These are phyloP conservation scores for Rhizophora apiculata DNA, from an alignment of 345 rosid genomes.

Conservation along the genomic window DNA sequence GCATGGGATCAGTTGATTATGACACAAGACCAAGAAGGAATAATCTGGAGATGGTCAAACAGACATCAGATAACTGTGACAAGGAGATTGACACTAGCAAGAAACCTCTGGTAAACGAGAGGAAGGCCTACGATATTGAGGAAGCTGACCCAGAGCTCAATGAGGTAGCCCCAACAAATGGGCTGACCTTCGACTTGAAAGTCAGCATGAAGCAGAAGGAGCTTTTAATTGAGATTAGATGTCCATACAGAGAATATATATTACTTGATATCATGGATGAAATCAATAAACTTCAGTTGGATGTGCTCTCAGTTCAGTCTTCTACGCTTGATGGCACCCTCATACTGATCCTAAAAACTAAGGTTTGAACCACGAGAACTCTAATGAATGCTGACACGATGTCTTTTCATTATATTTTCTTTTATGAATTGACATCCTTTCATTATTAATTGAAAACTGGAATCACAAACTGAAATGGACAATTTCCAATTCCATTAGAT, in stretches of 20 bases:
- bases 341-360: conserved; percentile 54
- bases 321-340: conserved; percentile 61
- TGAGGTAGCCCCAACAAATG: conserved; percentile 20
- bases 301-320: conserved; percentile 61
- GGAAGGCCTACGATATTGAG: conserved; percentile 51
- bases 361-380: conserved; percentile 38
- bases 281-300: conserved; percentile 64
- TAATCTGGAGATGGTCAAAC: conserved; percentile 45
- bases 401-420: neutral
- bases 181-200: conserved; percentile 32
- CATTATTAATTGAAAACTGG: too few species aligned
- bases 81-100: conserved; percentile 30
- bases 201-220: conserved; percentile 48
- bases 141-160: conserved; percentile 40
- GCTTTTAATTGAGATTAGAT: conserved; percentile 61
- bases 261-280: conserved; percentile 80
- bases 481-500: too few species aligned
- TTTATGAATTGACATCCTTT: too few species aligned
- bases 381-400: neutral
- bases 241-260: conserved; percentile 61
- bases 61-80: conserved; percentile 64
- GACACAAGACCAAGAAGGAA: conserved; percentile 45
- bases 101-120: conserved; percentile 51
- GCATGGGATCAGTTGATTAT: conserved; percentile 53
- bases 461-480: too few species aligned